Evolutionary conservation across 768 basidiomycete species (phyloP), one percentile per base, ranked within the genome.

Genomic region (Obba rivulosa): DNA sequence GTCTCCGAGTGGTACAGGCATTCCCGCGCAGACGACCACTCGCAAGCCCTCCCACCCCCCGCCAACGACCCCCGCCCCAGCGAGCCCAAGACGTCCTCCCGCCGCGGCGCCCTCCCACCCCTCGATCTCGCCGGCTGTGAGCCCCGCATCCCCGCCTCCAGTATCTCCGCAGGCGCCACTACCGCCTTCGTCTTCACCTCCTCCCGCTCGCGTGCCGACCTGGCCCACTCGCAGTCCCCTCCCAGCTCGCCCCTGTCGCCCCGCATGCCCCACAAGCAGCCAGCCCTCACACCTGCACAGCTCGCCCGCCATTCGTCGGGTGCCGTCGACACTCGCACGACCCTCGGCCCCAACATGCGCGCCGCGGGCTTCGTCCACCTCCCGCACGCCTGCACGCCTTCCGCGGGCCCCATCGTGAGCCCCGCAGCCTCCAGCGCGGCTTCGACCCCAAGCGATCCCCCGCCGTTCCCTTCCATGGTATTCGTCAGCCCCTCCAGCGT

Each of bases 111-210:
- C 8, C 61, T 53, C 9, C 43, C 54, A 17, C 57, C 57, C 54
- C 52, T 62, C 49, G 58, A 58, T 43, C 59, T 60, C 45, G 55
- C 59, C 37, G 59, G 57, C 55, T 55, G 53, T 52, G 56, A 53
- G 21, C 54, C 56, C 39, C 40, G 51, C 38, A 21, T 58, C 50
- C 36, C 55, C 45, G 43, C 57, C 25, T 52, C 56, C n/a, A 8
- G n/a, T n/a, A 41, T 13, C 35, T 38, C 50, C 43, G 42, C 14
- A 8, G 23, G 42, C 45, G 51, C 41, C 23, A 25, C 47, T 20
- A 57, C 54, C 39, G 53, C 62, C 4, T 63, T 61, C 51, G 62
- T 63, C 40, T 63, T 63, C 57, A 62, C 62, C 21, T 63, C 62
- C 3, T 63, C 62, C 35, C 60, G 62, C 41, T 59, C 55, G 28